Evolutionary conservation across 441 rosid species (phyloP).

Genomic region (Aleurites moluccanus): DNA sequence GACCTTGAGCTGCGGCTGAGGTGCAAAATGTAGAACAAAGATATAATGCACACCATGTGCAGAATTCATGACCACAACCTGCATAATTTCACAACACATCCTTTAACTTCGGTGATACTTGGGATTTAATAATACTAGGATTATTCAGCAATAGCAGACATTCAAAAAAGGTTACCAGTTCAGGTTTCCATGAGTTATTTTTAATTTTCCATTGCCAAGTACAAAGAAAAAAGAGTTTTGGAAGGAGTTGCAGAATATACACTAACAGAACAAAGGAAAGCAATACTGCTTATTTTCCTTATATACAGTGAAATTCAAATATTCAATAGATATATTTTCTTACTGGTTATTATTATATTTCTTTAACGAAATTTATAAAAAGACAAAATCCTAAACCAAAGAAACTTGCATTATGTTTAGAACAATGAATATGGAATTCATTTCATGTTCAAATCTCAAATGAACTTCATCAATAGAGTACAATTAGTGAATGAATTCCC

Average conservation of each 20-base stretch:
- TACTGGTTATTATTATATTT: too few relatives aligned
- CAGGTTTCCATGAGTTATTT: neutral
- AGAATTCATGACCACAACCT: conserved; percentile 95
- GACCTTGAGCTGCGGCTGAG: conserved; percentile 45
- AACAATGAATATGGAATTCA: too few relatives aligned
- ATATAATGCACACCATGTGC: conserved; percentile 85
- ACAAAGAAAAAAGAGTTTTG: neutral
- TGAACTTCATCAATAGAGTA: too few relatives aligned
- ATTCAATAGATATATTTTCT: too few relatives aligned
- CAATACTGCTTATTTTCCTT: neutral
- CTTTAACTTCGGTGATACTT: neutral
- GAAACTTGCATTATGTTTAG: too few relatives aligned
- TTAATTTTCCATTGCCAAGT: neutral
- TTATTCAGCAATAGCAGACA: neutral
- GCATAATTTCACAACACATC: conserved; percentile 23
- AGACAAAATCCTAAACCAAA: too few relatives aligned
- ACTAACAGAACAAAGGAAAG: neutral
- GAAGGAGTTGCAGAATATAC: neutral
- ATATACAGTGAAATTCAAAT: too few relatives aligned
- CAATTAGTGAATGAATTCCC: too few relatives aligned
- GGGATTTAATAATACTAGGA: neutral
- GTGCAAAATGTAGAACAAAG: conserved; percentile 70
- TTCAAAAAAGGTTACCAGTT: neutral
- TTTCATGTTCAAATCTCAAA: too few relatives aligned
- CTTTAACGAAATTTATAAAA: too few relatives aligned